Evolutionary conservation across 192 early-diverging fungal genomes (phyloP).

Genomic region (Entomortierella beljakovae): DNA sequence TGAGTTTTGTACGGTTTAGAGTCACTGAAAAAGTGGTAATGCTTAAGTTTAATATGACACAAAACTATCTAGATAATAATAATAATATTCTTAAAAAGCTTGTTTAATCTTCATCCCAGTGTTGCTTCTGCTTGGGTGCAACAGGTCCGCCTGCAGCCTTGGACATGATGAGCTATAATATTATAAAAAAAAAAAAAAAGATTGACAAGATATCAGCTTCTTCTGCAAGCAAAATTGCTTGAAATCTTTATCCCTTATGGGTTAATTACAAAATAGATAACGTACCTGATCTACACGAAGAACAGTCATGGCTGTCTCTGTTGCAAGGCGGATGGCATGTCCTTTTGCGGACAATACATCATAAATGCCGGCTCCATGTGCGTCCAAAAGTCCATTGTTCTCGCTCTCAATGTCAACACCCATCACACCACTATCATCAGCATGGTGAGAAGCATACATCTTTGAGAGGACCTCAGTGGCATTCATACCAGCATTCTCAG

Average conservation of each 20-base stretch:
- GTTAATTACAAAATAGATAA: neutral
- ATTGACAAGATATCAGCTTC: neutral
- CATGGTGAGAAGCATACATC: slow-evolving; percentile 92
- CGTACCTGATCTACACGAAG: slow-evolving; percentile 93
- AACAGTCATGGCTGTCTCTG: slow-evolving; percentile 92
- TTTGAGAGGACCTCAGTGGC: slow-evolving; percentile 92
- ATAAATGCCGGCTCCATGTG: slow-evolving; percentile 76
- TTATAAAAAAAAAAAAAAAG: neutral
- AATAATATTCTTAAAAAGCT: no score
- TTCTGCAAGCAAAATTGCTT: neutral
- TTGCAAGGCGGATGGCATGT: slow-evolving; percentile 91
- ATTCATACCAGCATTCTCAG: slow-evolving; percentile 95
- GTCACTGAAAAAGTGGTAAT: no score
- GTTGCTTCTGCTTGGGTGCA: slow-evolving; percentile 85
- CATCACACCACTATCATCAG: slow-evolving; percentile 60
- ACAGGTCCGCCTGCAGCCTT: slow-evolving; percentile 97
- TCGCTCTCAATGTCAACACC: slow-evolving; percentile 91
- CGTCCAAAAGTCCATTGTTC: slow-evolving; percentile 80
- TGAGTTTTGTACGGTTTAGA: neutral
- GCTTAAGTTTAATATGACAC: neutral
- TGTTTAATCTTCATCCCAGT: slow-evolving; percentile 85
- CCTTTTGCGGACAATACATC: slow-evolving; percentile 88
- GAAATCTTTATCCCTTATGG: neutral
- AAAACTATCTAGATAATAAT: neutral
- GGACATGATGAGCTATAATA: slow-evolving; percentile 92